These are phyloP conservation scores for Trichoderma breve DNA, from an alignment of 2,329 filamentous ascomycete genomes.

Conservation along the genomic window DNA sequence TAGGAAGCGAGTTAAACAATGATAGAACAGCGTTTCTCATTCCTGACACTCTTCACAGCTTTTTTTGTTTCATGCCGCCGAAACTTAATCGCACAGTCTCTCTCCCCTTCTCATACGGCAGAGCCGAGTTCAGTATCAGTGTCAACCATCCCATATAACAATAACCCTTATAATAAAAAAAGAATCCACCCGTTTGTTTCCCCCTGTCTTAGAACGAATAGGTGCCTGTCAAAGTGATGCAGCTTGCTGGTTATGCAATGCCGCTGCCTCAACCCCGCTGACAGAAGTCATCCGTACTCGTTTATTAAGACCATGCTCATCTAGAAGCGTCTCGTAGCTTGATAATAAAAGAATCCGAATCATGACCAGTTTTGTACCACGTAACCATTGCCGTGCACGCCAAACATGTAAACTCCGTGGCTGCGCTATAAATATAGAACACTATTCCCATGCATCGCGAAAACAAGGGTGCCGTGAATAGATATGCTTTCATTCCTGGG, in stretches of 20 bases:
- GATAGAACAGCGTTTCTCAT: conserved; percentile 2
- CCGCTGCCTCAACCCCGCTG: too few relatives aligned
- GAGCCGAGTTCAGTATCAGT: neutral
- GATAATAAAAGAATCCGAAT: neutral
- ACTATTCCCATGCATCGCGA: conserved; percentile 2
- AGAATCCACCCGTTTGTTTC: neutral
- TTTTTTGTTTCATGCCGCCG: neutral
- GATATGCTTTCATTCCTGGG: neutral
- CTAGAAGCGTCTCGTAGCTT: neutral
- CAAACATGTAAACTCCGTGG: conserved; percentile 15
- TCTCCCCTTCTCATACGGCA: neutral
- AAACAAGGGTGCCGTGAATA: neutral
- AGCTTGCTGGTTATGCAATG: neutral
- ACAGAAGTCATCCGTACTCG: neutral
- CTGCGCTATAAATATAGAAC: conserved; percentile 14
- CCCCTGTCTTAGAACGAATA: neutral
- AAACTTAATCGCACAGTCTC: neutral
- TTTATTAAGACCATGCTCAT: neutral
- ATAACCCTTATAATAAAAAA: neutral
- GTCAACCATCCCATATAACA: neutral
- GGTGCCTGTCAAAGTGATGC: neutral
- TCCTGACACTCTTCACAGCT: neutral
- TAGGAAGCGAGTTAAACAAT: neutral
- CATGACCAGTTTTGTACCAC: conserved; percentile 10
- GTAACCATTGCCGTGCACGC: conserved; percentile 10